Evolutionary conservation across 192 early-diverging fungal species (phyloP), one percentile per base, ranked within the genome.

Genomic region (Coemansia sp.): DNA sequence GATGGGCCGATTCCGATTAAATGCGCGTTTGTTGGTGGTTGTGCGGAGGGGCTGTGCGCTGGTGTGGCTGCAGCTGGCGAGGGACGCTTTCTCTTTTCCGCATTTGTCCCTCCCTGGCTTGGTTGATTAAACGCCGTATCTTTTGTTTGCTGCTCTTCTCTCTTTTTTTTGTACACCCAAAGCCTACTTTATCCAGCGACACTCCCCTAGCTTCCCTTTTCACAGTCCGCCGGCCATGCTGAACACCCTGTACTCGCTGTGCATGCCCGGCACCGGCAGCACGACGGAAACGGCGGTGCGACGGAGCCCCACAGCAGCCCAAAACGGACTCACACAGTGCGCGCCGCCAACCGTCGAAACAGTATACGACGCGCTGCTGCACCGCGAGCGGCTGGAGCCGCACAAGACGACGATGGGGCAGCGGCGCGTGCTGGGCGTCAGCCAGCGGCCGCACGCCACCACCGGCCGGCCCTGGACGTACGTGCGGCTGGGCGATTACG

Each of bases 401-500:
- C 73, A 83, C 59, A 78, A 83, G 62, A 73, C 83, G 47, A 81
- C 83, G 9, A 82, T 93, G 64, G 94, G 92, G 24, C 80, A 80
- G 62, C 86, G 94, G 47, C 70, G 69, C 15, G 57, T 93, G 41
- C 80, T 87, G 27, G 62, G 80, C 21, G 79, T 82, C 17, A 76
- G 72, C 83, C 53, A 71, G 87, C 33, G 84, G 66, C 17, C 88
- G 87, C 66, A 13, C 71, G 78, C 34, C 87, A 86, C 40, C 66
- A 73, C 41, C 80, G 83, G 62, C 70, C 66, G 23, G 83, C 87
- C 53, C 25, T 93, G 91, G 92, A 90, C 82, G 59, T 92, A 83
- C 65, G 90, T 89, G 66, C 82, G 87, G 68, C 78, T 95, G 55
- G 83, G 86, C 13, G 74, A 62, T n/a, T 96, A 88, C 81, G 57